Percentiles rank a stretch among this genome's conserved stretches.
Conservation (phyloP, 148 eudicot genomes). For the Spergularia marina region DNA sequence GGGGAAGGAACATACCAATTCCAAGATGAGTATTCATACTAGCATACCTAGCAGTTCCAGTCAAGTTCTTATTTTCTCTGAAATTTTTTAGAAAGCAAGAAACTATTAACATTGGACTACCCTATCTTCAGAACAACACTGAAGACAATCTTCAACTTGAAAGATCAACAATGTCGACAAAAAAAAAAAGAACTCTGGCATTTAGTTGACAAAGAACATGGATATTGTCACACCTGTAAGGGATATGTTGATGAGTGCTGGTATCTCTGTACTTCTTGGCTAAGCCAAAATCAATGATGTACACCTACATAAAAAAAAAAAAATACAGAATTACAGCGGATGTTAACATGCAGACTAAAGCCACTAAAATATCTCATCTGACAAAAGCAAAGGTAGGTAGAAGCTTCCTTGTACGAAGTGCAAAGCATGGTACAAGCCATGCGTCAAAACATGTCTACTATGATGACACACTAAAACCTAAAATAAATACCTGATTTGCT, state of each 20-base stretch:
- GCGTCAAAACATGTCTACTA: neutral
- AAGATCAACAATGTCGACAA: neutral
- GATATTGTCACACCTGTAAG: conserved; percentile 64
- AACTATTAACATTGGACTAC: neutral
- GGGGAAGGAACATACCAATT: conserved; percentile 50
- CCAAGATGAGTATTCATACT: conserved; percentile 98
- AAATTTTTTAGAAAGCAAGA: conserved; percentile 22
- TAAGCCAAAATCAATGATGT: conserved; percentile 84
- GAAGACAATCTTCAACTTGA: neutral
- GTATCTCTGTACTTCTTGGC: conserved; percentile 92
- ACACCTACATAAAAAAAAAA: conserved; percentile 48
- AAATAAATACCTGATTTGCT: conserved; percentile 73
- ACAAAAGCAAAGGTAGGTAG: neutral
- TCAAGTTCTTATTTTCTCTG: conserved; percentile 95
- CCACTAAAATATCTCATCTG: neutral
- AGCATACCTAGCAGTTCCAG: conserved; percentile 96
- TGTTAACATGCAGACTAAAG: neutral
- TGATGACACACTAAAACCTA: neutral
- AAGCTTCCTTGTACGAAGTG: neutral
- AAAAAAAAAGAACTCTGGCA: too few species aligned
- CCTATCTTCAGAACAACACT: neutral
- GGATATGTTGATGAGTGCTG: conserved; percentile 83
- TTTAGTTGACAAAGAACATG: conserved; percentile 9
- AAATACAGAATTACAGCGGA: neutral
- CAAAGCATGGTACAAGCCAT: neutral